Evolutionary conservation across 495 filamentous ascomycete genomes (phyloP).

Genomic region (Penicillium fimorum): DNA sequence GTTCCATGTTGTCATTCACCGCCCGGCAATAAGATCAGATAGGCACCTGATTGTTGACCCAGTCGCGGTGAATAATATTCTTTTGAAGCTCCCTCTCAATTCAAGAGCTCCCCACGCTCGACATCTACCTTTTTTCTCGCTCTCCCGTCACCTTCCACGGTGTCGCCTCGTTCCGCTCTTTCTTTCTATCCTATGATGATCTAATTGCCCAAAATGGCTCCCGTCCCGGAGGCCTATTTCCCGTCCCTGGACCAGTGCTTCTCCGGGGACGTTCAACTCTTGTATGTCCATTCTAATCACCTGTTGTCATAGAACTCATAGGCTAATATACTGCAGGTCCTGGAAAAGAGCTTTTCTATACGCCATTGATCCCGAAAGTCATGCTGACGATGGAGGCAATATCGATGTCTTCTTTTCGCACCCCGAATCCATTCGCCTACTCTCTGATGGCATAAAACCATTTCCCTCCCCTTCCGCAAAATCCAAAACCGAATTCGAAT

Average conservation of each 20-base stretch:
- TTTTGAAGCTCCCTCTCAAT: constrained; percentile 16
- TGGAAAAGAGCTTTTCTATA: constrained; percentile 73
- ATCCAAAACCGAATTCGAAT: constrained; percentile 73
- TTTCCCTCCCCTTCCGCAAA: constrained; percentile 59
- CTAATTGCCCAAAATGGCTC: constrained; percentile 68
- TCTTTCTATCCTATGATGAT: constrained; percentile 44
- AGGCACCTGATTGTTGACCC: constrained; percentile 23
- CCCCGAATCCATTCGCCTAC: constrained; percentile 59
- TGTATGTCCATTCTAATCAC: constrained; percentile 43
- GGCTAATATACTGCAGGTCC: constrained; percentile 52
- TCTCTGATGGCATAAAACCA: constrained; percentile 61
- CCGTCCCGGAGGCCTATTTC: constrained; percentile 57
- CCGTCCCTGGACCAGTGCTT: constrained; percentile 64
- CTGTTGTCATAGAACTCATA: neutral
- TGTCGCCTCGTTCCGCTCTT: constrained; percentile 13
- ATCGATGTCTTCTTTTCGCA: constrained; percentile 66
- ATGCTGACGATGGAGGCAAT: constrained; percentile 46
- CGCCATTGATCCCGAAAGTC: constrained; percentile 52
- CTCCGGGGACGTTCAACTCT: constrained; percentile 54
- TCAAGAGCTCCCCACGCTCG: constrained; percentile 10
- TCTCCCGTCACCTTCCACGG: constrained; percentile 9
- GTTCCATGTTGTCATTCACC: constrained; percentile 25
- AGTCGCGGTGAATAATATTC: constrained; percentile 20
- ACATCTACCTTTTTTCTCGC: constrained; percentile 9
- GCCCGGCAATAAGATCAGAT: constrained; percentile 39